A percentile compares a stretch with the other conserved stretches of the same genome.
Conservation (phyloP, 805 yeast species). For the Priceomyces haplophilus region DNA sequence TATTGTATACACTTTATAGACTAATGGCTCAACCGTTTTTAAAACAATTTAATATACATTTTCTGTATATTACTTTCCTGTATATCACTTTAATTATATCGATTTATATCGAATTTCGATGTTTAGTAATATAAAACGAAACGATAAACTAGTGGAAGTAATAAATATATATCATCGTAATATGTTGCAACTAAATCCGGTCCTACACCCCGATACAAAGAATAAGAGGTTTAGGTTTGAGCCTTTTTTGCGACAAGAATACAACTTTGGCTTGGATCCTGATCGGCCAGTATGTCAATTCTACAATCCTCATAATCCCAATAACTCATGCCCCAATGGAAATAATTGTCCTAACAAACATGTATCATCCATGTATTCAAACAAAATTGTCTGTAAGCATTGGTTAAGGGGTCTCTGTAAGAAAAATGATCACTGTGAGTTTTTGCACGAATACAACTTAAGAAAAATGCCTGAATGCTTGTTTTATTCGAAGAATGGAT, state of each 20-base stretch:
- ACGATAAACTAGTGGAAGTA: too few relatives aligned
- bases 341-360: conserved; percentile 85
- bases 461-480: conserved; percentile 97
- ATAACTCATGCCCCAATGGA: conserved; percentile 77
- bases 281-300: conserved; percentile 84
- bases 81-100: too few relatives aligned
- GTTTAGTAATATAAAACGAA: too few relatives aligned
- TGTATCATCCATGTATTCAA: conserved; percentile 49
- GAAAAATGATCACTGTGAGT: conserved; percentile 95
- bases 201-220: conserved; percentile 40
- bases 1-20: too few relatives aligned
- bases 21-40: too few relatives aligned
- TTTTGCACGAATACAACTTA: conserved; percentile 88
- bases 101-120: too few relatives aligned
- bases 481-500: conserved; percentile 76
- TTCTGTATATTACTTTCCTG: too few relatives aligned
- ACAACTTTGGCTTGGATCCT: conserved; percentile 79
- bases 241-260: conserved; percentile 76
- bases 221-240: conserved; percentile 62
- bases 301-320: conserved; percentile 52
- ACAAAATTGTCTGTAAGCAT: conserved; percentile 88
- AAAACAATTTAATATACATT: too few relatives aligned
- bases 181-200: conserved; percentile 39
- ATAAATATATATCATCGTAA: too few relatives aligned
- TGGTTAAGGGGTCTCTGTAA: conserved; percentile 98